phyloP scores from a whole-genome alignment of 306 rosid genomes.

The Glycyrrhiza uralensis region DNA sequence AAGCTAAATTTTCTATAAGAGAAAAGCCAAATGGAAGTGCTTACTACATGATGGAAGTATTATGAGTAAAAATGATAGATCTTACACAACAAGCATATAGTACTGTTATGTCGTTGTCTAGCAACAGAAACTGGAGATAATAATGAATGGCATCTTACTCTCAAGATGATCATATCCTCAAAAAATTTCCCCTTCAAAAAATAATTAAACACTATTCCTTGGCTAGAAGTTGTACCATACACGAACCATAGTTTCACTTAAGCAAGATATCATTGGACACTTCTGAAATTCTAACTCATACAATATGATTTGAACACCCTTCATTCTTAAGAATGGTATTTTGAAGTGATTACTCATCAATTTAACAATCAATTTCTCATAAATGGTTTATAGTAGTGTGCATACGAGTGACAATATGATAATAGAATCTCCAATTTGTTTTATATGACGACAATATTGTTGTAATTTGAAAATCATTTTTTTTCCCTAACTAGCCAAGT shows the following conservation, averaged over 20 bases:
- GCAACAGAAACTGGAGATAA: slow-evolving; percentile 1
- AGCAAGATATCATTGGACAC: slow-evolving; percentile 7
- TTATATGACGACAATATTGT: background rate
- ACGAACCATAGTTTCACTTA: slow-evolving; percentile 13
- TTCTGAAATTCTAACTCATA: background rate
- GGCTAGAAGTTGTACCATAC: background rate
- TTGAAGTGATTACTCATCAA: slow-evolving; percentile 22
- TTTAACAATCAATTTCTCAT: slow-evolving; percentile 22
- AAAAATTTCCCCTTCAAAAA: too few relatives aligned
- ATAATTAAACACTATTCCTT: too few relatives aligned
- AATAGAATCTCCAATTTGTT: slow-evolving; percentile 36
- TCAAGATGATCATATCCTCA: background rate
- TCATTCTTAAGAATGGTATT: slow-evolving; percentile 20
- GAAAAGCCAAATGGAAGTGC: slow-evolving; percentile 5
- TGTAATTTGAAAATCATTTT: slow-evolving; percentile 36
- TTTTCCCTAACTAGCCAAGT: slow-evolving; percentile 23
- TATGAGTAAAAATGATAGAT: slow-evolving; percentile 23
- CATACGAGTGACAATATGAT: slow-evolving; percentile 22
- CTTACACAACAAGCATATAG: slow-evolving; percentile 4
- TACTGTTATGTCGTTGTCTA: too few relatives aligned
- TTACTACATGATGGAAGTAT: slow-evolving; percentile 13
- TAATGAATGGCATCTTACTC: background rate
- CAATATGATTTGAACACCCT: slow-evolving; percentile 18
- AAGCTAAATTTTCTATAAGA: background rate
- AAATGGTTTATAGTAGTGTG: background rate